A percentile compares a stretch with the other conserved stretches of the same genome.
These are phyloP conservation scores for Xylaria polymorpha DNA, from an alignment of 2,329 filamentous ascomycete genomes.

Conservation along the genomic window DNA sequence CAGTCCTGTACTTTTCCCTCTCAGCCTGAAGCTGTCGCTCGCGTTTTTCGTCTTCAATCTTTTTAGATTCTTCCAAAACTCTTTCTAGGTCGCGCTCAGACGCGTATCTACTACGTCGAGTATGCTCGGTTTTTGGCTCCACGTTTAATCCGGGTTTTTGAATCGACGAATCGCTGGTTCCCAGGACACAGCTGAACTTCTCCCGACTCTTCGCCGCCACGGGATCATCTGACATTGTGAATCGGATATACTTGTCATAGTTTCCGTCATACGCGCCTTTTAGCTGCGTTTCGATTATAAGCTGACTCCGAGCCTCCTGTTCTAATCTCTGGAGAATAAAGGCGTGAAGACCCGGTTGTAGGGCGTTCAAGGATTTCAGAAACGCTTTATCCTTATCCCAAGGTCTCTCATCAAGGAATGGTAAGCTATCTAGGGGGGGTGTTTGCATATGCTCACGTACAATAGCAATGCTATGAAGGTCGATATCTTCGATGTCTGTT, in stretches of 20 bases:
- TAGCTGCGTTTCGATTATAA: constrained; percentile 54
- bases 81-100: constrained; percentile 80
- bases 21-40: constrained; percentile 73
- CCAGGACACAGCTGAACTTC: constrained; percentile 60
- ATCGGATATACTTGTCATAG: constrained; percentile 65
- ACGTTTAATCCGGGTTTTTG: constrained; percentile 55
- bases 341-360: constrained; percentile 54
- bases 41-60: constrained; percentile 75
- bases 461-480: constrained; percentile 61
- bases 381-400: constrained; percentile 63
- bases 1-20: constrained; percentile 77
- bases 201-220: constrained; percentile 66
- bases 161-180: constrained; percentile 50
- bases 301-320: constrained; percentile 54
- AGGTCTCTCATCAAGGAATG: constrained; percentile 57
- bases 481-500: constrained; percentile 66
- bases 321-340: constrained; percentile 61
- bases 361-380: constrained; percentile 55
- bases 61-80: constrained; percentile 76
- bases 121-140: constrained; percentile 67
- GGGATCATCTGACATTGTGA: constrained; percentile 67
- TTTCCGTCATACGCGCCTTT: constrained; percentile 59
- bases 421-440: constrained; percentile 66
- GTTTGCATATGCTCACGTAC: constrained; percentile 65
- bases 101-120: constrained; percentile 67